phyloP scores from a whole-genome alignment of 371 early-diverging fungal species.

The Sporodiniella umbellata region DNA sequence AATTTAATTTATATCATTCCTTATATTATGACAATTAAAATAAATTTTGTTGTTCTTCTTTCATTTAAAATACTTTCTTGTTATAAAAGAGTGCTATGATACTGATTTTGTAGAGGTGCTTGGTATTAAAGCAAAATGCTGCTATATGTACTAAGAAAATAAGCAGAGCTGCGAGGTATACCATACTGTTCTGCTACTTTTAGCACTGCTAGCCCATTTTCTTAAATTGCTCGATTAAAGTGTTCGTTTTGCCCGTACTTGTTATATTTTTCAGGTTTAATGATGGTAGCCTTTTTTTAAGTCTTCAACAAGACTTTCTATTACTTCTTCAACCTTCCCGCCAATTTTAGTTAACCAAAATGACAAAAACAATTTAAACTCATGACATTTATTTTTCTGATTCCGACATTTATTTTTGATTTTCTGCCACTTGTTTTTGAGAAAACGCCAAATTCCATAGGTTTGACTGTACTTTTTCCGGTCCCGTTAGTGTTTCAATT shows the following conservation, averaged over 20 bases:
- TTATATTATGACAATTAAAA: background rate
- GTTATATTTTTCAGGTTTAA: slow-evolving; percentile 3
- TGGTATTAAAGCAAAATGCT: slow-evolving; percentile 10
- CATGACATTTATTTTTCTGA: too few relatives aligned
- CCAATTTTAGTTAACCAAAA: too few relatives aligned
- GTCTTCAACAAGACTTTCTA: slow-evolving; percentile 6
- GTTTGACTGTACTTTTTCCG: too few relatives aligned
- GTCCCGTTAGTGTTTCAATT: too few relatives aligned
- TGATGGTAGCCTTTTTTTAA: slow-evolving; percentile 6
- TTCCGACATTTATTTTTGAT: too few relatives aligned
- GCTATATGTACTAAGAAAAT: slow-evolving; percentile 6
- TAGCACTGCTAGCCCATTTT: slow-evolving; percentile 7
- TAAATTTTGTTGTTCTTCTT: background rate
- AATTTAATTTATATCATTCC: background rate
- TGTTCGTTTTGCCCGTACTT: slow-evolving; percentile 7
- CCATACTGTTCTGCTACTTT: slow-evolving; percentile 10
- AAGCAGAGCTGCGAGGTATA: slow-evolving; percentile 8
- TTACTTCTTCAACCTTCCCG: slow-evolving; percentile 8
- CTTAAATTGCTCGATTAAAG: slow-evolving; percentile 8
- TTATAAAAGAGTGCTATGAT: slow-evolving; percentile 1
- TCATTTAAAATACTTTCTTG: background rate
- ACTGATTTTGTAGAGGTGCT: slow-evolving; percentile 9
- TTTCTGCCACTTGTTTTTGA: too few relatives aligned
- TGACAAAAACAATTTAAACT: too few relatives aligned
- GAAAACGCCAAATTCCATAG: slow-evolving; percentile 1